phyloP scores from a whole-genome alignment of 345 rosid genomes.

The Cardamine chenopodiifolia region DNA sequence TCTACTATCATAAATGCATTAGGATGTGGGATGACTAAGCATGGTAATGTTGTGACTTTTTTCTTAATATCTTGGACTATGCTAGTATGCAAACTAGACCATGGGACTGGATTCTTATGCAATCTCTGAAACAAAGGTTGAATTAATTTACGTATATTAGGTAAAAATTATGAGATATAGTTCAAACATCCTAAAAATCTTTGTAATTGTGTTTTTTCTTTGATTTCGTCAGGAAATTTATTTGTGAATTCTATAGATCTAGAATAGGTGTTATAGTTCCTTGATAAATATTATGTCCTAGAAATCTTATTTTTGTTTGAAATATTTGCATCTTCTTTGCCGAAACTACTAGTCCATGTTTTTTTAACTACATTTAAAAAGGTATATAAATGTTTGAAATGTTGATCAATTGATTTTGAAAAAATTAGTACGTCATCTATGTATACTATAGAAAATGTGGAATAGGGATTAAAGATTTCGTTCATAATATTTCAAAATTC shows the following conservation, averaged over 20 bases:
- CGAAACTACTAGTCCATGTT: not conserved
- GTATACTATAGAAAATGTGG: not conserved
- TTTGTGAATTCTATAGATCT: no score
- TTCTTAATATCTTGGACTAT: not conserved
- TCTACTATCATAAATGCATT: no score
- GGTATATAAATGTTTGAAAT: not conserved
- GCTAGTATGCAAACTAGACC: not conserved
- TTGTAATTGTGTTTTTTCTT: no score
- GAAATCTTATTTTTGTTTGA: no score
- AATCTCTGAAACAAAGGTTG: not conserved
- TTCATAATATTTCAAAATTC: no score
- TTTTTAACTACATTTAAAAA: not conserved
- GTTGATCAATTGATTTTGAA: not conserved
- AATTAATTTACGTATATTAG: not conserved
- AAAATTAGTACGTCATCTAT: not conserved
- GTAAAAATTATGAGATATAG: not conserved
- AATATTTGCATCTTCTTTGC: no score
- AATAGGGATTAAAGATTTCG: no score
- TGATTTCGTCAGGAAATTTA: no score
- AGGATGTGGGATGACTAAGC: no score
- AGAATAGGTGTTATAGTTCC: not conserved
- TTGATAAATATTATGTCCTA: not conserved
- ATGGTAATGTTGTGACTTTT: not conserved
- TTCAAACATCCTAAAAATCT: no score
- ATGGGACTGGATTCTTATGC: not conserved